phyloP scores from a whole-genome alignment of 2,329 filamentous ascomycete genomes.

The Cadophora luteo-olivacea region DNA sequence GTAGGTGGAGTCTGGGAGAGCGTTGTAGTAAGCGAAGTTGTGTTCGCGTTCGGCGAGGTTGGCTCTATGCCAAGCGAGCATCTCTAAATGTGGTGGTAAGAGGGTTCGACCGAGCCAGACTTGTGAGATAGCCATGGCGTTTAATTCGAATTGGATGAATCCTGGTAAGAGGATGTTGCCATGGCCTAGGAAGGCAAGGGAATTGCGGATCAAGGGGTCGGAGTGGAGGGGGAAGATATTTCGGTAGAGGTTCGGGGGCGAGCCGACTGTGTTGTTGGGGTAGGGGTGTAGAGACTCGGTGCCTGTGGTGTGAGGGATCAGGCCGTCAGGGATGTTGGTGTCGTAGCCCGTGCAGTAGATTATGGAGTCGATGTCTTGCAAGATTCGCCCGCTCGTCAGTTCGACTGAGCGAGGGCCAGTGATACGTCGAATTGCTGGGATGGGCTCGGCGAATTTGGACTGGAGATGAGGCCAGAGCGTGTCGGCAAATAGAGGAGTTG shows the following conservation, averaged over 20 bases:
- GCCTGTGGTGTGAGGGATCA: not conserved
- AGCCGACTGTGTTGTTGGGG: not conserved
- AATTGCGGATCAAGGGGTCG: conserved; percentile 8
- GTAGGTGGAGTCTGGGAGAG: not conserved
- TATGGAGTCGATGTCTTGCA: conserved; percentile 14
- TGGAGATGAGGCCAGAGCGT: conserved; percentile 9
- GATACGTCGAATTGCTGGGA: not conserved
- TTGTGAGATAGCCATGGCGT: conserved; percentile 17
- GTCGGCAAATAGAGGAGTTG: conserved; percentile 12
- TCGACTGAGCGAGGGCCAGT: conserved; percentile 2
- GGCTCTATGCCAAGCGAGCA: not conserved
- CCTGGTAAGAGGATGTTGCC: not conserved
- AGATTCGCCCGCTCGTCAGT: conserved; percentile 3
- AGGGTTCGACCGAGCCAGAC: conserved; percentile 1
- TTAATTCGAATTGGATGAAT: conserved; percentile 7
- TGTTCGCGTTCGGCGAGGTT: conserved; percentile 4
- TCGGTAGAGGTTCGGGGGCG: conserved; percentile 14
- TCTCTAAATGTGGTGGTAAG: not conserved
- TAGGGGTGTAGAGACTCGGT: conserved; percentile 11
- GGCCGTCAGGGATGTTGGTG: not conserved
- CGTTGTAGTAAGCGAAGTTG: not conserved
- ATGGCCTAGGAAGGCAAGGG: conserved; percentile 14
- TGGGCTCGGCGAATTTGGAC: conserved; percentile 11
- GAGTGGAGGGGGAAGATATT: conserved; percentile 18
- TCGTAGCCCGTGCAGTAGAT: conserved; percentile 18